Conservation (phyloP, 306 rosid species). For the Pachyrhizus erosus region DNA sequence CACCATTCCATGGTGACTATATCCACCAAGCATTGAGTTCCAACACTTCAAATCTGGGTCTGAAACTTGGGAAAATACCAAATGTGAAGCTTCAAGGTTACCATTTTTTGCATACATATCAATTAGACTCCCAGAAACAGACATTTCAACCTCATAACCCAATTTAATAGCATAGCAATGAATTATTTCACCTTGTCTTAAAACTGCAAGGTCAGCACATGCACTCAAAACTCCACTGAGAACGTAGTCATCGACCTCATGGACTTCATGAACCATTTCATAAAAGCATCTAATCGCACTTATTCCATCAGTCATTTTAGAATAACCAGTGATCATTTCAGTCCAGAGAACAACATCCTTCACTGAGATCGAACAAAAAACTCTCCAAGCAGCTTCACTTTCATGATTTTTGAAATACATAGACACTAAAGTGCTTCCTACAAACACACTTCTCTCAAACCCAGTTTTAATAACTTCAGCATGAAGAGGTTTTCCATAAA, state of each 20-base stretch:
- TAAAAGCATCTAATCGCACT: conserved; percentile 60
- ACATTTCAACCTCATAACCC: conserved; percentile 68
- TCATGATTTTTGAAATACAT: conserved; percentile 76
- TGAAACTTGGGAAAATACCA: conserved; percentile 61
- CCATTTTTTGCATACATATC: conserved; percentile 94
- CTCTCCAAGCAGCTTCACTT: conserved; percentile 58
- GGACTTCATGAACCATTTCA: conserved; percentile 64
- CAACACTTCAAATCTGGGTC: conserved; percentile 82
- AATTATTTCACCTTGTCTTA: conserved; percentile 81
- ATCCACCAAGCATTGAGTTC: conserved; percentile 96
- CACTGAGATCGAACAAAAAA: conserved; percentile 55
- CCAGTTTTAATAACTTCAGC: conserved; percentile 72
- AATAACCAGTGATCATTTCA: conserved; percentile 76
- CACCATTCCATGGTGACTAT: conserved; percentile 77
- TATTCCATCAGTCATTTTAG: conserved; percentile 61
- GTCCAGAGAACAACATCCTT: conserved; percentile 90
- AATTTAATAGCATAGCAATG: conserved; percentile 71
- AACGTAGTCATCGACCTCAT: conserved; percentile 62
- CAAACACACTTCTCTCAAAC: conserved; percentile 60
- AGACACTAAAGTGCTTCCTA: conserved; percentile 75
- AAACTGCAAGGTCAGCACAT: conserved; percentile 77
- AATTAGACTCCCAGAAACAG: conserved; percentile 79
- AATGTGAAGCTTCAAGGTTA: conserved; percentile 58
- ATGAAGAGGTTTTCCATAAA: conserved; percentile 73
- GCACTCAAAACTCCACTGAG: conserved; percentile 77